Percentiles rank a stretch among this genome's conserved stretches.
These are phyloP conservation scores for Strigomonas oncopelti DNA, from an alignment of 208 protist genomes.

Conservation along the genomic window DNA sequence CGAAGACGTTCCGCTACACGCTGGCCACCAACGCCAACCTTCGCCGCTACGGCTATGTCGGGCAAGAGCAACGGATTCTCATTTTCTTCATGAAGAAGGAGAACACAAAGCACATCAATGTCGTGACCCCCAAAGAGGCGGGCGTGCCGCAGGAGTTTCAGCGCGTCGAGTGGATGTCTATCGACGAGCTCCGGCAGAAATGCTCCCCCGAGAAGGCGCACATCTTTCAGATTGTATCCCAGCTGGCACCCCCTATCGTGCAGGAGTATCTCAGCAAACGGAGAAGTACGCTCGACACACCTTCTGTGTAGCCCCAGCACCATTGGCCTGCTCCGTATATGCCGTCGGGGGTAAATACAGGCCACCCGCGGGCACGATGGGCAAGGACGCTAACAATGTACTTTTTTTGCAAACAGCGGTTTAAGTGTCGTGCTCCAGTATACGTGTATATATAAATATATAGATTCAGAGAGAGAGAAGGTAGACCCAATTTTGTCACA, in stretches of 20 bases:
- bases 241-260: constrained; percentile 36
- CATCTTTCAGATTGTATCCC: constrained; percentile 51
- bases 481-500: no score
- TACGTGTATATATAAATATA: no score
- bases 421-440: no score
- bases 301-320: no score
- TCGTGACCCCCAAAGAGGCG: constrained; percentile 49
- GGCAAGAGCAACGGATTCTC: constrained; percentile 72
- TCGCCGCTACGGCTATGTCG: constrained; percentile 58
- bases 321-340: no score
- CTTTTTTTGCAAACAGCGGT: no score
- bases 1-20: constrained; percentile 62
- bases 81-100: constrained; percentile 54
- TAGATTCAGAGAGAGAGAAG: no score
- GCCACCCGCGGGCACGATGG: no score
- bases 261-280: neutral
- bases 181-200: constrained; percentile 21
- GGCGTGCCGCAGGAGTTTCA: constrained; percentile 54
- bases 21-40: constrained; percentile 51
- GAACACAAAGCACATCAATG: constrained; percentile 46
- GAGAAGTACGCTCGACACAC: no score
- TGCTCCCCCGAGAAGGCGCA: constrained; percentile 51
- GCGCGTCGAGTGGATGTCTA: constrained; percentile 47
- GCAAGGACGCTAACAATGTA: no score
- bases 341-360: no score